Evolutionary conservation across 176 grass and related monocot species (phyloP).

Genomic region (Pharus latifolius): DNA sequence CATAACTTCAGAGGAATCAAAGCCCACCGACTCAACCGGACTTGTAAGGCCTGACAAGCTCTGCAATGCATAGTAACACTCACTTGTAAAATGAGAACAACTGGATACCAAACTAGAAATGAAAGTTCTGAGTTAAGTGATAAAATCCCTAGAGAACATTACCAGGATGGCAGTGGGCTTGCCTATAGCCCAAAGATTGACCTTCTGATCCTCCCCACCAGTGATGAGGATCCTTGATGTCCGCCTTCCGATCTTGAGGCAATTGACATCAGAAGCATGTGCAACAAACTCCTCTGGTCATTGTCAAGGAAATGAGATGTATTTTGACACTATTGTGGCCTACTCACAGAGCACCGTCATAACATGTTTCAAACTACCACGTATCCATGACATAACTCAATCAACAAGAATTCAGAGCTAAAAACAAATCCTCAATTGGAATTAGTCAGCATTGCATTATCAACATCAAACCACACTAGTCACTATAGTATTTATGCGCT

Average conservation of each 20-base stretch:
- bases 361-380: not conserved
- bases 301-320: slow-evolving; percentile 37
- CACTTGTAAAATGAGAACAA: slow-evolving; percentile 15
- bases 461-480: not conserved
- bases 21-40: slow-evolving; percentile 80
- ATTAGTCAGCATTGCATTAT: not conserved
- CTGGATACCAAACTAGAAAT: not conserved
- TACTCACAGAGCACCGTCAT: not conserved
- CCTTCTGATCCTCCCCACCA: slow-evolving; percentile 77
- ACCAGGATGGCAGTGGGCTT: slow-evolving; percentile 77
- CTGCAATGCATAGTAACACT: slow-evolving; percentile 25
- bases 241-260: slow-evolving; percentile 71
- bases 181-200: slow-evolving; percentile 91
- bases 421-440: not conserved
- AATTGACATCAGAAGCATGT: slow-evolving; percentile 75
- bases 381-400: not conserved
- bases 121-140: not conserved
- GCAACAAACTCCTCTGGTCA: slow-evolving; percentile 84
- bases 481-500: not conserved
- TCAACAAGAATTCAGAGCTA: not conserved
- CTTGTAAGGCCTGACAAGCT: slow-evolving; percentile 73
- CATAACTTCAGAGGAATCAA: slow-evolving; percentile 77
- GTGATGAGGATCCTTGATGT: slow-evolving; percentile 71
- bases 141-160: slow-evolving; percentile 7
- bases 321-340: not conserved